Base-by-base conservation (phyloP, 2,329 filamentous ascomycete genomes). In the Sporothrix pallida region DNA sequence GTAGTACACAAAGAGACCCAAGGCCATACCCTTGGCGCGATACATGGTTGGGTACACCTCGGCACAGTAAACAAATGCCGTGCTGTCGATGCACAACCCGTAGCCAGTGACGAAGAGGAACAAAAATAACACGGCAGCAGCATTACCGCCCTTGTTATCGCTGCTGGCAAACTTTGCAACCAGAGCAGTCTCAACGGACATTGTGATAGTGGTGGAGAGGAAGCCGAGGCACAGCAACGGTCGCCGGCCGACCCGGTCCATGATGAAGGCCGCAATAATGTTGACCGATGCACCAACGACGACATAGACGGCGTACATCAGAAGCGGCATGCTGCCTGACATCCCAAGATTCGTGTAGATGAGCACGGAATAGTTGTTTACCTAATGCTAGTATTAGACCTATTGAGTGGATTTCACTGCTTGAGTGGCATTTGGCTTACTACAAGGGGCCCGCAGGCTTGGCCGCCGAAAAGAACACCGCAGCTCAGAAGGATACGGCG, bases 401-500 rank as follows among this genome's bases (percentile, higher is more conserved):
- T 73, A 37, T 73, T 73, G 67, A 74, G 31, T 37, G 31, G 31
- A 37, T 37, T 37, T 37, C 31, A 37, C 31, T 6, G 7, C 7
- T 37, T 37, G 31, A 37, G 31, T 37, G 31, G 31, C 31, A 37
- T 37, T 37, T 5, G 31, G 7, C 31, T 37, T 37, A 37, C 67
- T 1, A 74, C 60, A 3, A 75, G 60, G 6, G 74, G 56, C 0
- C 74, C 74, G 20, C 65, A 71, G 1, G 68, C 71, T 48, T 75
- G 68, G 17, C 65, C 65, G 42, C 70, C 74, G 31, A 71, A 68
- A 20, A 73, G 68, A 31, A 73, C 68, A 20, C 68, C 68, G 65
- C 71, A 81, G 1, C 80, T 83, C 37, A 85, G 79, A 23, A 83
- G 77, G 9, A 82, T 81, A 15, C 84, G 80, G 52, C 80, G 76